phyloP scores from a whole-genome alignment of 1,139 yeast genomes.

The Suhomyces guaymorum region DNA sequence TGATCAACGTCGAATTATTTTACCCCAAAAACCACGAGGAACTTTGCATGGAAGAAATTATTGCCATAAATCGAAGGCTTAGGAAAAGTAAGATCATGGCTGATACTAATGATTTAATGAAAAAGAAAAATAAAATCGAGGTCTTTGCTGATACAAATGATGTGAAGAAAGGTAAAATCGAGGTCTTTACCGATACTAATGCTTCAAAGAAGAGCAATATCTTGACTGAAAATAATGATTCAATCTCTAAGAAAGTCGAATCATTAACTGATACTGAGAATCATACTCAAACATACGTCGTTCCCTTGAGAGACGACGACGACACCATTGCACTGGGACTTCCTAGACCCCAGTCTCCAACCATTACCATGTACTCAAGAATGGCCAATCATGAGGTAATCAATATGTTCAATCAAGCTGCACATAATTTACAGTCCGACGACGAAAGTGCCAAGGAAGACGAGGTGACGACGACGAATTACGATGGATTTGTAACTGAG shows the following conservation, averaged over 20 bases:
- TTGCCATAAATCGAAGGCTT: conserved; percentile 35
- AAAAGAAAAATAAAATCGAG: no score
- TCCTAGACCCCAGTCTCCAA: conserved; percentile 58
- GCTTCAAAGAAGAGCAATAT: no score
- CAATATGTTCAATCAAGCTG: conserved; percentile 73
- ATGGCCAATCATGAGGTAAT: conserved; percentile 76
- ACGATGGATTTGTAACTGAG: conserved; percentile 56
- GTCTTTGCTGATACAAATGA: no score
- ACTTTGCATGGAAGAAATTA: conserved; percentile 61
- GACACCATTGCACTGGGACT: conserved; percentile 7
- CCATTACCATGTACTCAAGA: conserved; percentile 74
- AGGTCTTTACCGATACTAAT: no score
- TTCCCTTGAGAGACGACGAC: conserved; percentile 36
- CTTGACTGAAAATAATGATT: no score
- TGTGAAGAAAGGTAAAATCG: no score
- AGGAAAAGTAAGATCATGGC: neutral
- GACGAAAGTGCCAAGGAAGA: conserved; percentile 32
- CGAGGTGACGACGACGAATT: conserved; percentile 37
- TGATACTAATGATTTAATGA: neutral
- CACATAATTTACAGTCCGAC: conserved; percentile 32
- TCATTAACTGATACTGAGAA: conserved; percentile 11
- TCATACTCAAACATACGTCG: conserved; percentile 28
- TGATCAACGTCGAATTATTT: conserved; percentile 60
- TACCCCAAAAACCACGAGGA: conserved; percentile 47
- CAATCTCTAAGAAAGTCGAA: no score